phyloP scores from a whole-genome alignment of 2,329 filamentous ascomycete species.

The Dothistroma pini region DNA sequence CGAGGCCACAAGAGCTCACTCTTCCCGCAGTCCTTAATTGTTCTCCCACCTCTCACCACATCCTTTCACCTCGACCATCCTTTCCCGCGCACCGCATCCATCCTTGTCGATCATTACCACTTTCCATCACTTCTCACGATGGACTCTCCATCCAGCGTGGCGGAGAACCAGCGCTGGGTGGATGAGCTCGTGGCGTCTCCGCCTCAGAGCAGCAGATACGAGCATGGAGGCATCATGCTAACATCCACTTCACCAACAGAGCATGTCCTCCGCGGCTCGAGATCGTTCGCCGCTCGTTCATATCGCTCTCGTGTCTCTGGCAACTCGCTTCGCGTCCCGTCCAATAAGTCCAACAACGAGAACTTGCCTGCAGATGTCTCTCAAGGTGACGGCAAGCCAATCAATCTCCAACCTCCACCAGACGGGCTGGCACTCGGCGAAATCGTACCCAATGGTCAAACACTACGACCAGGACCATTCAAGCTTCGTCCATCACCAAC shows the following conservation, averaged over 20 bases:
- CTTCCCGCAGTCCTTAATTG: conserved; percentile 1
- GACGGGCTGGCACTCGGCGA: conserved; percentile 31
- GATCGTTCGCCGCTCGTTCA: conserved; percentile 37
- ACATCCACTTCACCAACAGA: conserved; percentile 27
- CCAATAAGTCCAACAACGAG: conserved; percentile 31
- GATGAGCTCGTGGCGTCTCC: conserved; percentile 25
- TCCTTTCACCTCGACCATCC: conserved; percentile 3
- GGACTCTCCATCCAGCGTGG: conserved; percentile 1
- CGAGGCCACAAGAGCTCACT: conserved; percentile 11
- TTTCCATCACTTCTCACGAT: not conserved
- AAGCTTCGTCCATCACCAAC: conserved; percentile 43
- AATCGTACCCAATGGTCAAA: conserved; percentile 34
- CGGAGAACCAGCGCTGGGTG: conserved; percentile 17
- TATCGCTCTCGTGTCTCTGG: conserved; percentile 32
- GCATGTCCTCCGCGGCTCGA: conserved; percentile 38
- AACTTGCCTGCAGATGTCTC: conserved; percentile 26
- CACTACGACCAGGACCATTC: conserved; percentile 22
- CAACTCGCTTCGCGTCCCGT: conserved; percentile 30
- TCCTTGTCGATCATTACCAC: not conserved
- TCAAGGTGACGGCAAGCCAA: conserved; percentile 19
- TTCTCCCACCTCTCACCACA: conserved; percentile 1
- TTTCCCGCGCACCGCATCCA: conserved; percentile 4
- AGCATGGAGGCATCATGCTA: not conserved
- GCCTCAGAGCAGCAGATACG: not conserved
- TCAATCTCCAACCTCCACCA: conserved; percentile 10